phyloP scores from a whole-genome alignment of 2,329 filamentous ascomycete genomes.

The Phyllosticta capitalensis region DNA sequence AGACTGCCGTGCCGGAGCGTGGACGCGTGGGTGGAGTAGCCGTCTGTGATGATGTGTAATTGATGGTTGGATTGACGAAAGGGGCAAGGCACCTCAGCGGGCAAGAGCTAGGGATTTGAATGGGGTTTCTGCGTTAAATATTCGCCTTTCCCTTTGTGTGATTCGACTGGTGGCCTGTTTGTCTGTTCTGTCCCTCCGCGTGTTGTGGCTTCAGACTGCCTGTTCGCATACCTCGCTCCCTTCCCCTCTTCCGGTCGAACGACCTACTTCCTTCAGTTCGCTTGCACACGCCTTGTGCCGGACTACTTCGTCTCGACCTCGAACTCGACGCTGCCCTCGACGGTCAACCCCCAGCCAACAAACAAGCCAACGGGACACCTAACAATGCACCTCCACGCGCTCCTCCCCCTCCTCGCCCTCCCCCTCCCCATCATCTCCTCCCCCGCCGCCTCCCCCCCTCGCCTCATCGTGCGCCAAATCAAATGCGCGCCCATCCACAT shows the following conservation, averaged over 20 bases:
- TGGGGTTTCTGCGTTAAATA: no score
- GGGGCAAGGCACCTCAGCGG: neutral
- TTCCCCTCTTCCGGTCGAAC: no score
- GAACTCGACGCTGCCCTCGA: neutral
- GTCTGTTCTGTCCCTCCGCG: no score
- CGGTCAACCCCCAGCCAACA: neutral
- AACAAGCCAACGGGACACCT: neutral
- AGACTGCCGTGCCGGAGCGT: neutral
- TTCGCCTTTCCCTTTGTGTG: no score
- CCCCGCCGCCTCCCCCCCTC: neutral
- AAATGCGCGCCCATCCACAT: slow-evolving; percentile 1
- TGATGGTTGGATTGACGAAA: neutral
- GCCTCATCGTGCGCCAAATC: neutral
- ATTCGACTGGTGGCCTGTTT: neutral
- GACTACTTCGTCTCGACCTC: neutral
- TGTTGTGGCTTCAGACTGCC: no score
- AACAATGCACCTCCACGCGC: neutral
- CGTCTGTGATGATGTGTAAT: neutral
- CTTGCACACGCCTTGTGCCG: no score
- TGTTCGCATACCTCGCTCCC: no score
- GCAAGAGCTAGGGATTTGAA: neutral
- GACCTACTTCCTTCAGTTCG: no score
- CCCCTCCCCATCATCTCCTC: neutral
- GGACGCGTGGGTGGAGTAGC: neutral
- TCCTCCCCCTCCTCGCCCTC: neutral